Percentiles rank a stretch among this genome's conserved stretches.
Conservation (phyloP, 345 rosid species). For the Brassica incana region DNA sequence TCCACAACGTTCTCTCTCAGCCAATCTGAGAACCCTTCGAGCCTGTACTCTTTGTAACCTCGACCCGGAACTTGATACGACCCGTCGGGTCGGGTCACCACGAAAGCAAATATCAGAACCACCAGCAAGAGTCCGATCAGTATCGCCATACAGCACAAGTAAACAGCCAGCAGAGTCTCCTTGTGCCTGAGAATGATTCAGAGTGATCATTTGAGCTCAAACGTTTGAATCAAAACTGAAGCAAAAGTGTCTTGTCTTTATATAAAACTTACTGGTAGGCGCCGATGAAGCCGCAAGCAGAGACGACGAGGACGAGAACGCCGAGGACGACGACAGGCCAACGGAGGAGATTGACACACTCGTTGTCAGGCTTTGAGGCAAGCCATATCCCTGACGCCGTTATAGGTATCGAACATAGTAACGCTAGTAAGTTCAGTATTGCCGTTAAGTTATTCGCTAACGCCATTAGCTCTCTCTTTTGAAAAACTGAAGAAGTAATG, state of each 20-base stretch:
- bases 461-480: slow-evolving; percentile 49
- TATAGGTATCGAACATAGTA: slow-evolving; percentile 86
- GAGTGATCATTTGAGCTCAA: background rate
- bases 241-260: background rate
- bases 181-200: slow-evolving; percentile 44
- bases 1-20: slow-evolving; percentile 60
- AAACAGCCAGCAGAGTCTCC: slow-evolving; percentile 77
- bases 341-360: slow-evolving; percentile 68
- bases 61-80: slow-evolving; percentile 61
- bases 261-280: slow-evolving; percentile 54
- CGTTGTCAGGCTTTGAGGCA: slow-evolving; percentile 79
- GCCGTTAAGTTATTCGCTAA: slow-evolving; percentile 89
- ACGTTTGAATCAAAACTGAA: background rate
- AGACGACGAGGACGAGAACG: slow-evolving; percentile 72
- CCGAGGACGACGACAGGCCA: slow-evolving; percentile 92
- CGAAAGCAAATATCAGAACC: slow-evolving; percentile 72
- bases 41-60: slow-evolving; percentile 65
- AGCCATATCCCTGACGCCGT: slow-evolving; percentile 90
- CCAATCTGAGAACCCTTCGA: slow-evolving; percentile 72
- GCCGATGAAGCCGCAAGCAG: slow-evolving; percentile 81
- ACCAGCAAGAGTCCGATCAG: slow-evolving; percentile 65
- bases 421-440: slow-evolving; percentile 72
- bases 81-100: slow-evolving; percentile 80
- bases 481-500: slow-evolving; percentile 2
- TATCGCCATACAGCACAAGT: slow-evolving; percentile 87